Evolutionary conservation across 331 rosid species (phyloP), one percentile per base, ranked within the genome.

Genomic region (Malus hybrid): DNA sequence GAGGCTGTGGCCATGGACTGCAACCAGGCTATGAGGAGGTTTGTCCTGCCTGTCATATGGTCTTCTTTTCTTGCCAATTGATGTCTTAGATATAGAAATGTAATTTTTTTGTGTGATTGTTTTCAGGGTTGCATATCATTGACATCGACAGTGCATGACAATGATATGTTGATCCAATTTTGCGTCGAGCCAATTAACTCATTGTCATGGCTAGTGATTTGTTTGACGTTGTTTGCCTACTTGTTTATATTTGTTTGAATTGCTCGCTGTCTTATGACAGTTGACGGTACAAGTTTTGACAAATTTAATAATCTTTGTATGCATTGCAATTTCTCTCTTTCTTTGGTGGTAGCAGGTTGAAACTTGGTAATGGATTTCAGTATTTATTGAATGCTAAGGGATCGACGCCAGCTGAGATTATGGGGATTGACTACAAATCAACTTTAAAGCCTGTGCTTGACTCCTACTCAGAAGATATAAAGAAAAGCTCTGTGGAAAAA

Each of bases 11-110:
- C 84, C 2, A 80, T 89, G 86, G 96, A 95, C 54, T 86, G 97
- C 83, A 95, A 95, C 80, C 96, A 87, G 66, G 78, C 87, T 7
- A 80, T 90, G 78, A 89, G 73, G 78, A 92, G 97, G 97, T 90
- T 69, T 73, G 56, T 12, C 61, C 19, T 70, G 28, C 63, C 11
- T 67, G 6, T 48, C 13, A 15, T 34, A 32, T 18, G 62, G 15
- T 72, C 2, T 44, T 28, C 19, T 54, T 54, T 12, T 64, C 22
- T 48, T 65, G 27, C n/a, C 24, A 10, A 14, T 59, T 59, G 15
- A 20, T 59, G 20, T 42, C 48, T 1, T 42, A 2, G 5, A 10
- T 42, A 42, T 0, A 54, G 59, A 54, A 2, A 2, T 54, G 59
- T 54, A 54, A 54, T 16, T 52, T 48, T 5, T 52, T 0, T 15